Evolutionary conservation across 2,329 filamentous ascomycete genomes (phyloP).

Genomic region (Alternaria hordeiaustralica): DNA sequence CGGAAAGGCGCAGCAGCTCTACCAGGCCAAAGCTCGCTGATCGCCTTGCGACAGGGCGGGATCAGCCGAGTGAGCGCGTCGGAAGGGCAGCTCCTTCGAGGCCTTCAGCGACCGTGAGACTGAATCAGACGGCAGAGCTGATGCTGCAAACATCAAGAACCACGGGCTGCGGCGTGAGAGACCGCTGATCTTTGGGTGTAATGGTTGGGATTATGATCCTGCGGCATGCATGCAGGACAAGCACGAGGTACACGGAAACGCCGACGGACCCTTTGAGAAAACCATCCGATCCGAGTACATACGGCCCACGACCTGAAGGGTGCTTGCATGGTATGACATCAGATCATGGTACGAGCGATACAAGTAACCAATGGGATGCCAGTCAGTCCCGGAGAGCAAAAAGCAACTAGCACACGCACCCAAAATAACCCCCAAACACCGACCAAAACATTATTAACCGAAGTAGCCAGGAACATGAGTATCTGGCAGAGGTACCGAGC

Average conservation of each 20-base stretch:
- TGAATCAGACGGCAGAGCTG: neutral
- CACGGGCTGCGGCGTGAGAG: neutral
- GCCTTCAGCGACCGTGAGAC: neutral
- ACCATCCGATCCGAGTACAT: neutral
- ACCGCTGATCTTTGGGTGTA: neutral
- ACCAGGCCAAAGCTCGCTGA: neutral
- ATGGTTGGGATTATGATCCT: neutral
- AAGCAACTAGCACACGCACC: neutral
- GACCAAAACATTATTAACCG: neutral
- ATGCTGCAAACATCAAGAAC: neutral
- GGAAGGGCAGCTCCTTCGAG: neutral
- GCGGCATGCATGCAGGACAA: neutral
- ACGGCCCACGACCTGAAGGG: conserved; percentile 1
- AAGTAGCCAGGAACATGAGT: neutral
- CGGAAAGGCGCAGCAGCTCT: conserved; percentile 2
- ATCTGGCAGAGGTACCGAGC: neutral
- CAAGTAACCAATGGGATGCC: conserved; percentile 3
- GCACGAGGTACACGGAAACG: neutral
- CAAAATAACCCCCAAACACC: neutral
- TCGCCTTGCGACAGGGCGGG: neutral
- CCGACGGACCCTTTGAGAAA: neutral
- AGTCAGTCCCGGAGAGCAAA: neutral
- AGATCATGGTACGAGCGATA: neutral
- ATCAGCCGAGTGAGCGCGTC: conserved; percentile 2
- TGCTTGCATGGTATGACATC: conserved; percentile 7